phyloP scores from a whole-genome alignment of 768 basidiomycete species.

The Jaapia argillacea region DNA sequence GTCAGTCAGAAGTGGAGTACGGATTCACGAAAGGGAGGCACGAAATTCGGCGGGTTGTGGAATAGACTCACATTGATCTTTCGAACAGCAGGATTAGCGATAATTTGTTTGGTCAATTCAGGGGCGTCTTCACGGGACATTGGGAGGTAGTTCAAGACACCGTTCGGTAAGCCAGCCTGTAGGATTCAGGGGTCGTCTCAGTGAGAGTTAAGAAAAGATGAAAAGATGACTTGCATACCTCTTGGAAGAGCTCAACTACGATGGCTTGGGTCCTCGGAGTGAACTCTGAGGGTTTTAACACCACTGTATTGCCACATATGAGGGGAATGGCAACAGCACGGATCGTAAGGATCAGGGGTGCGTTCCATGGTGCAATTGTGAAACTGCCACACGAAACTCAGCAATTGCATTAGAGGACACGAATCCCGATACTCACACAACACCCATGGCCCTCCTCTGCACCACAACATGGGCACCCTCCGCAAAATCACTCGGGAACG shows the following conservation, averaged over 20 bases:
- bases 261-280: conserved; percentile 38
- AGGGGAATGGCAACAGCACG: conserved; percentile 35
- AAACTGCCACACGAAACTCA: conserved; percentile 21
- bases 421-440: conserved; percentile 28
- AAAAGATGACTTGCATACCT: conserved; percentile 14
- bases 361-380: conserved; percentile 49
- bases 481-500: conserved; percentile 28
- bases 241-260: conserved; percentile 35
- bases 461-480: conserved; percentile 36
- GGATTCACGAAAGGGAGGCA: background rate
- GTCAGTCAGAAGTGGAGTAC: conserved; percentile 43
- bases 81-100: conserved; percentile 41
- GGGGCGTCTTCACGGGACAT: conserved; percentile 35
- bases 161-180: conserved; percentile 50
- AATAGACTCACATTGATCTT: conserved; percentile 45
- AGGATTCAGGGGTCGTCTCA: background rate
- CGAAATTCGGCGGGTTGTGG: background rate
- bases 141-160: conserved; percentile 47
- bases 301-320: conserved; percentile 46
- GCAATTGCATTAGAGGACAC: background rate
- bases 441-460: conserved; percentile 39
- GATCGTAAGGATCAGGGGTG: conserved; percentile 33
- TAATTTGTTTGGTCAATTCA: conserved; percentile 35
- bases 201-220: background rate
- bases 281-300: conserved; percentile 41